A percentile compares a stretch with the other conserved stretches of the same genome.
Conservation (phyloP, 768 basidiomycete species). For the Termitomyces sp. region DNA sequence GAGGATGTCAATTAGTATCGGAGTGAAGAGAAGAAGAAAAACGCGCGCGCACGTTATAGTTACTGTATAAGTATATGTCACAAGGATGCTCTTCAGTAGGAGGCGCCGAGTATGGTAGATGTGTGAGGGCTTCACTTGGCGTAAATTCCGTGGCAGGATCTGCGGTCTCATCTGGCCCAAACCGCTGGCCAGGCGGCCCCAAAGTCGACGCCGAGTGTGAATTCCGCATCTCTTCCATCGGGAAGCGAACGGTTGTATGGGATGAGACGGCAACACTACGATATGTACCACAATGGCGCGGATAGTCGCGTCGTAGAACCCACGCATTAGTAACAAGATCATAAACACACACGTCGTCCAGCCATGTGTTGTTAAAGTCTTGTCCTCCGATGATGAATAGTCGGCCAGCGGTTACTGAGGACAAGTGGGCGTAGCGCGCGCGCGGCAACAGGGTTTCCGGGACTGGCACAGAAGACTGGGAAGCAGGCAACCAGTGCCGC, state of each 20-base stretch:
- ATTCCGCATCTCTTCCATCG: constrained; percentile 54
- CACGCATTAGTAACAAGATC: constrained; percentile 73
- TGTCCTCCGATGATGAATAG: constrained; percentile 95
- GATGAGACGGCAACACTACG: constrained; percentile 88
- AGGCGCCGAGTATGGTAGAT: constrained; percentile 73
- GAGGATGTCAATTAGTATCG: constrained; percentile 8
- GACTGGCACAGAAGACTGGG: constrained; percentile 30
- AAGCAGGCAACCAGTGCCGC: constrained; percentile 64
- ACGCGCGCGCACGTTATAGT: constrained; percentile 75
- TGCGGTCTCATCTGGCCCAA: constrained; percentile 43
- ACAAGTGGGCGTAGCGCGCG: constrained; percentile 93
- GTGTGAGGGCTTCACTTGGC: constrained; percentile 53
- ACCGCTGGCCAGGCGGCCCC: constrained; percentile 57
- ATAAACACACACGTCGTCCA: constrained; percentile 90
- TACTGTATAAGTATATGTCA: constrained; percentile 91
- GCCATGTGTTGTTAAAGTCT: constrained; percentile 89
- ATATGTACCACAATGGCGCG: constrained; percentile 95
- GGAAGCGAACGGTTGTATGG: constrained; percentile 59
- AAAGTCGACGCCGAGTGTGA: constrained; percentile 38
- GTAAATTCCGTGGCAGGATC: constrained; percentile 46
- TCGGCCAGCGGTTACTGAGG: constrained; percentile 77
- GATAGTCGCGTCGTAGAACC: constrained; percentile 78
- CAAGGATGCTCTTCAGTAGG: constrained; percentile 75
- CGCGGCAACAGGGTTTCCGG: constrained; percentile 61
- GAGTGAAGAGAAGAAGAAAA: background rate